phyloP scores from a whole-genome alignment of 768 basidiomycete genomes.

The Boletus tomentosulus region DNA sequence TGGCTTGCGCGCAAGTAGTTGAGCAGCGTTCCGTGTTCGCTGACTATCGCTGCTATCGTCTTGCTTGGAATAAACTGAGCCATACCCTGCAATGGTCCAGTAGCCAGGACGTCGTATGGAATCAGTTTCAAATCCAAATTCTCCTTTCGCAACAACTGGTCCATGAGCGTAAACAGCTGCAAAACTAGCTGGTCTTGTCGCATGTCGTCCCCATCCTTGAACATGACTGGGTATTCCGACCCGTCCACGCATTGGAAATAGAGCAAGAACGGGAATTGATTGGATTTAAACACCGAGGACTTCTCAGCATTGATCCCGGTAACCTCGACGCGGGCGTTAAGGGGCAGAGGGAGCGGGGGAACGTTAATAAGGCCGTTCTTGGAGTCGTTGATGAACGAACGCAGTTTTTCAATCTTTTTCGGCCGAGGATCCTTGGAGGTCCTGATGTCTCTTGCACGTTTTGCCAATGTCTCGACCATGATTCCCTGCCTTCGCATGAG shows the following conservation, averaged over 20 bases:
- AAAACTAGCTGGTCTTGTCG: conserved; percentile 98
- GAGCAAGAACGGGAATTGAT: conserved; percentile 85
- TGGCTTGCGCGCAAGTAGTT: conserved; percentile 84
- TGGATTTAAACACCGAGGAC: conserved; percentile 96
- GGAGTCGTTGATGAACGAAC: conserved; percentile 76
- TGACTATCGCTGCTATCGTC: conserved; percentile 91
- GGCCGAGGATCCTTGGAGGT: conserved; percentile 89
- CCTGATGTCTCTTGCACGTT: conserved; percentile 82
- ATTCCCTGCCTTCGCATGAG: conserved; percentile 90
- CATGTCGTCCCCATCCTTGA: conserved; percentile 99
- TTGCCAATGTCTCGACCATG: conserved; percentile 80
- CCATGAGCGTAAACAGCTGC: conserved; percentile 98
- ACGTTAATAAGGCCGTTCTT: conserved; percentile 83
- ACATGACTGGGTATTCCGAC: conserved; percentile 89
- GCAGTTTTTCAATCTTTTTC: conserved; percentile 96
- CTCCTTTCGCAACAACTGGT: conserved; percentile 87
- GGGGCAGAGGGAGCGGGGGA: conserved; percentile 78
- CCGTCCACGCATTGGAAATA: conserved; percentile 86
- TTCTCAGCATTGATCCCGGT: conserved; percentile 88
- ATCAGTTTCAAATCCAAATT: conserved; percentile 90
- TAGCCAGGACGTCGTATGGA: conserved; percentile 91
- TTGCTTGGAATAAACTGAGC: conserved; percentile 94
- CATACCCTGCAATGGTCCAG: conserved; percentile 91
- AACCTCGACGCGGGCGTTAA: conserved; percentile 82
- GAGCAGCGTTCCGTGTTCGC: conserved; percentile 83